Percentiles rank a stretch among this genome's conserved stretches.
These are phyloP conservation scores for Begonia fuchsioides DNA, from an alignment of 306 rosid genomes.

Conservation along the genomic window DNA sequence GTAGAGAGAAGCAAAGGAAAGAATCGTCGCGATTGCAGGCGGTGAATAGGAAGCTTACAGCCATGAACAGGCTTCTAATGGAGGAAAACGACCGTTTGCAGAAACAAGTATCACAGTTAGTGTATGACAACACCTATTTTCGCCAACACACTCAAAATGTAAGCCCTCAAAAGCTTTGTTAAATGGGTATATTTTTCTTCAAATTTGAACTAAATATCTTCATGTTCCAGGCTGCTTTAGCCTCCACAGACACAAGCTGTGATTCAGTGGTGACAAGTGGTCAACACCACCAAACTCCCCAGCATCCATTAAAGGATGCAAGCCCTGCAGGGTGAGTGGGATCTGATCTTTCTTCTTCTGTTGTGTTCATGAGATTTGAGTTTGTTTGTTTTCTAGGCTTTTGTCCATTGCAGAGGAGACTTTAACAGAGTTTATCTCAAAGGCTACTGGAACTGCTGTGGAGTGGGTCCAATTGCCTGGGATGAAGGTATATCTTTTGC, in stretches of 20 bases:
- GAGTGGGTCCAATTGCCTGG: conserved; percentile 99
- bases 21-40: conserved; percentile 86
- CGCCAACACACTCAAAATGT: conserved; percentile 63
- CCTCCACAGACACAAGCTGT: conserved; percentile 93
- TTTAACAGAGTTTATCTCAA: conserved; percentile 99
- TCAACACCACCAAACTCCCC: conserved; percentile 87
- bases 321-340: conserved; percentile 90
- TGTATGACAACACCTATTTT: conserved; percentile 82
- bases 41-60: conserved; percentile 74
- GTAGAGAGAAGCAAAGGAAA: conserved; percentile 96
- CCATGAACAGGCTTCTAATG: conserved; percentile 87
- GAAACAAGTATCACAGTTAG: conserved; percentile 93
- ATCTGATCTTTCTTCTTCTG: neutral
- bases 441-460: conserved; percentile 99
- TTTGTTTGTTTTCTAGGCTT: conserved; percentile 33
- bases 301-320: conserved; percentile 86
- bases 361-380: neutral
- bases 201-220: neutral
- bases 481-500: conserved; percentile 63
- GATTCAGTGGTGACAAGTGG: conserved; percentile 99
- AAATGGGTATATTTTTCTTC: neutral
- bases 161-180: conserved; percentile 1
- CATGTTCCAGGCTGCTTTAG: conserved; percentile 46
- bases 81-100: conserved; percentile 95
- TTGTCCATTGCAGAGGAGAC: conserved; percentile 96